phyloP scores from a whole-genome alignment of 83 land plant species.

The Picea mariana region DNA sequence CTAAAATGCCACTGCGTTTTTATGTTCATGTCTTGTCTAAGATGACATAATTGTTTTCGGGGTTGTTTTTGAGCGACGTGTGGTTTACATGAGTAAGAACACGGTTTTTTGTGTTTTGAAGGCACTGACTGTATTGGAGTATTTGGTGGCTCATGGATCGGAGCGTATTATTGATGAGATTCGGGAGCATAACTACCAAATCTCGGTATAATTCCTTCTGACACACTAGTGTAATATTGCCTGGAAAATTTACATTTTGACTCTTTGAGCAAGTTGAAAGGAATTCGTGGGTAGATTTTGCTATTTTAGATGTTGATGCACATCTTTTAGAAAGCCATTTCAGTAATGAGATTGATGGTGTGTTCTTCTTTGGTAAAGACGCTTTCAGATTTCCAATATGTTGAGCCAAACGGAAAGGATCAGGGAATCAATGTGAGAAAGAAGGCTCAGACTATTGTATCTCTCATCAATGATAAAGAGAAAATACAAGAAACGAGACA shows the following conservation, averaged over 20 bases:
- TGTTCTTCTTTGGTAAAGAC: constrained; percentile 36
- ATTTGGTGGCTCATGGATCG: constrained; percentile 44
- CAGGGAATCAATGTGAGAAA: constrained; percentile 77
- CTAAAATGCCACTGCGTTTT: not conserved
- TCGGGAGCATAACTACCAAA: constrained; percentile 24
- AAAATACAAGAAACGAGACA: constrained; percentile 71
- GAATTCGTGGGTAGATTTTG: not conserved
- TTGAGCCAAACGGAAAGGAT: constrained; percentile 83
- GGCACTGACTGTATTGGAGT: constrained; percentile 49
- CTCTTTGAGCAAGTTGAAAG: no score
- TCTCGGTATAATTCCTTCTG: constrained; percentile 28
- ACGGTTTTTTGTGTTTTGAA: constrained; percentile 1
- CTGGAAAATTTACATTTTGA: not conserved
- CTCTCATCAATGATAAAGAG: constrained; percentile 63
- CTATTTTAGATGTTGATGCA: not conserved
- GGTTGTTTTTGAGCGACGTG: not conserved
- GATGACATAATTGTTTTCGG: not conserved
- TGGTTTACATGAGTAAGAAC: not conserved
- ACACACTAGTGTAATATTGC: not conserved
- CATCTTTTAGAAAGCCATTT: not conserved
- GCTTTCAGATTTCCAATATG: constrained; percentile 62
- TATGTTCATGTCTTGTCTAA: not conserved
- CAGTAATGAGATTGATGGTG: constrained; percentile 6
- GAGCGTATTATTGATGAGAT: constrained; percentile 48
- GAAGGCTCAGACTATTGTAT: constrained; percentile 65